Conservation (phyloP, 106 monocot species). For the Platanthera zijinensis region DNA sequence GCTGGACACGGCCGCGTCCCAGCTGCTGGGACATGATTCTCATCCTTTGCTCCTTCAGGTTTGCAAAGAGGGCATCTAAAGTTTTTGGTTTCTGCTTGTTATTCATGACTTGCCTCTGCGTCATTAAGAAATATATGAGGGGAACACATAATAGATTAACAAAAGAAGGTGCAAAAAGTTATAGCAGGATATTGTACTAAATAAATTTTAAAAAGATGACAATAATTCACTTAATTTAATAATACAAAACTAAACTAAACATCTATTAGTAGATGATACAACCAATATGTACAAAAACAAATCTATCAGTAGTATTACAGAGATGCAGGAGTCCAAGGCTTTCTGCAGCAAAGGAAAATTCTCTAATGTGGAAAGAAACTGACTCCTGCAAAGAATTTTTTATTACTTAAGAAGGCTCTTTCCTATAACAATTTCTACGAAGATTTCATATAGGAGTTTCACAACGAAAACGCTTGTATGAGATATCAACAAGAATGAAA, state of each 20-base stretch:
- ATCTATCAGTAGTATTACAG: neutral
- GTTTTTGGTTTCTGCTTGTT: conserved; percentile 50
- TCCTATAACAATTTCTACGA: neutral
- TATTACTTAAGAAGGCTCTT: neutral
- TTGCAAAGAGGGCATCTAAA: conserved; percentile 57
- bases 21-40: conserved; percentile 22
- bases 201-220: neutral
- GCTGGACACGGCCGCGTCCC: neutral
- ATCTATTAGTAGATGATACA: neutral
- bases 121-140: neutral
- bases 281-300: neutral
- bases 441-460: neutral
- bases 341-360: neutral
- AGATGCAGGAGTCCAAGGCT: neutral
- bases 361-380: neutral
- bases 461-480: neutral
- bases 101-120: neutral
- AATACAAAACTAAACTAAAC: neutral
- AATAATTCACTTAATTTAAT: neutral
- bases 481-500: neutral
- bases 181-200: neutral
- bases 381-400: neutral
- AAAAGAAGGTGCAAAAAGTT: neutral
- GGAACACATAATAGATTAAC: neutral
- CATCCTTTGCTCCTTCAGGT: conserved; percentile 47